Evolutionary conservation across 495 filamentous ascomycete genomes (phyloP), one percentile per base, ranked within the genome.

Genomic region (Lophiostoma macrostomum): DNA sequence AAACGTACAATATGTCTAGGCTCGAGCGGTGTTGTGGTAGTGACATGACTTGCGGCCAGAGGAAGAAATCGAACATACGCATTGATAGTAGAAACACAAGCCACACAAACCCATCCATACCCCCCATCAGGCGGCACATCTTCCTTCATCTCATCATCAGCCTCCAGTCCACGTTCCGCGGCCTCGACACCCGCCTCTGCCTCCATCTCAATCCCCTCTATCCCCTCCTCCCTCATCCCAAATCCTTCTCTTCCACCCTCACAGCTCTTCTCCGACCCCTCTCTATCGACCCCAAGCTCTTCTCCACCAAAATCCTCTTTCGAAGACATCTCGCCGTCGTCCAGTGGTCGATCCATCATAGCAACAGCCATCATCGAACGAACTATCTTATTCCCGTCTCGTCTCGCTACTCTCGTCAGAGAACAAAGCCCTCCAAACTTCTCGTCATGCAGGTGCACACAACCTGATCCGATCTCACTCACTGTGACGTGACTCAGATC

Each of bases 71-170:
- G 22, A 29, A 56, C 59, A 50, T 32, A 58, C 60, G 44, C 69
- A 56, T 75, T 75, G 56, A 74, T 69, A 36, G 58, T 40, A 46
- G 61, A 65, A 40, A 56, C 50, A 44, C 67, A 71, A 8, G 60
- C 50, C 29, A 66, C 73, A 49, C 65, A 70, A 5, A 76, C 69
- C 72, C 73, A 74, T 13, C 76, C 76, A 64, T 76, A 79, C 3
- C 75, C 76, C 30, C 76, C 75, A 61, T 78, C 64, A 24, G 74
- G 75, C 11, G 70, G 72, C 3, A 44, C 45, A 47, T 64, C 61
- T 24, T 34, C 60, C 24, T 32, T 35, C 16, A 19, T 28, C 37
- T 43, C 22, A 22, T 45, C 46, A 35, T 43, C 58, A 24, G 19
- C 30, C 7, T 45, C 41, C 2, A 3, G 11, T 27, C 20, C 41